Conservation (phyloP, 2,329 filamentous ascomycete genomes). For the Neonectria ditissima region DNA sequence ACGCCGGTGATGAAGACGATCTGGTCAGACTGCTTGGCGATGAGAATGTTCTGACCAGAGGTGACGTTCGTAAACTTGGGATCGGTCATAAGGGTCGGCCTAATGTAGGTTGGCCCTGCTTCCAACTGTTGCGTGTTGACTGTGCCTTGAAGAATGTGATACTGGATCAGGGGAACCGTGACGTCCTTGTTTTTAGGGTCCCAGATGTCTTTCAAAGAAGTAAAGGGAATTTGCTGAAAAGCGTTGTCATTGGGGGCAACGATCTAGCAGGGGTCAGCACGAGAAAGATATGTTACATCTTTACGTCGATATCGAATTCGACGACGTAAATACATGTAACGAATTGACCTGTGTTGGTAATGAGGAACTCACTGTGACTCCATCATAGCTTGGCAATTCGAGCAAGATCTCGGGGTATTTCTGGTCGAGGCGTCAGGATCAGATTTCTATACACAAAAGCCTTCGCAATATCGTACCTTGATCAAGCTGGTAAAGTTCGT, state of each 20-base stretch:
- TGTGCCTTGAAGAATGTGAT: conserved; percentile 70
- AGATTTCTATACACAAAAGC: not conserved
- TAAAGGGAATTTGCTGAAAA: conserved; percentile 66
- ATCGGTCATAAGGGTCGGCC: conserved; percentile 57
- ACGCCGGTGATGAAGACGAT: conserved; percentile 64
- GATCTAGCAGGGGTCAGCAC: conserved; percentile 50
- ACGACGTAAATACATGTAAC: not conserved
- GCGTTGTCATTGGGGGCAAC: conserved; percentile 70
- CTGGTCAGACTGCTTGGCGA: conserved; percentile 57
- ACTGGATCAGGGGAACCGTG: conserved; percentile 65
- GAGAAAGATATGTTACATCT: not conserved
- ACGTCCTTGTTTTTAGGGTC: conserved; percentile 58
- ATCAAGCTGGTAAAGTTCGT: conserved; percentile 59
- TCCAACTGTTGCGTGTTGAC: conserved; percentile 55
- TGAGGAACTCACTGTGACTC: conserved; percentile 56
- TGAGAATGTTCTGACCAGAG: conserved; percentile 60
- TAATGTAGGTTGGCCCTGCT: conserved; percentile 53
- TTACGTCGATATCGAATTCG: not conserved
- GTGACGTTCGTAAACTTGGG: conserved; percentile 61
- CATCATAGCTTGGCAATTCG: conserved; percentile 56
- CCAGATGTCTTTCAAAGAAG: conserved; percentile 61
- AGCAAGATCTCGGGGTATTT: conserved; percentile 60
- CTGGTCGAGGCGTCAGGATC: conserved; percentile 38
- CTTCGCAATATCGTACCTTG: conserved; percentile 48
- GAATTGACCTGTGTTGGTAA: not conserved